phyloP scores from a whole-genome alignment of 768 basidiomycete species.

The Mycena albidolilacea region DNA sequence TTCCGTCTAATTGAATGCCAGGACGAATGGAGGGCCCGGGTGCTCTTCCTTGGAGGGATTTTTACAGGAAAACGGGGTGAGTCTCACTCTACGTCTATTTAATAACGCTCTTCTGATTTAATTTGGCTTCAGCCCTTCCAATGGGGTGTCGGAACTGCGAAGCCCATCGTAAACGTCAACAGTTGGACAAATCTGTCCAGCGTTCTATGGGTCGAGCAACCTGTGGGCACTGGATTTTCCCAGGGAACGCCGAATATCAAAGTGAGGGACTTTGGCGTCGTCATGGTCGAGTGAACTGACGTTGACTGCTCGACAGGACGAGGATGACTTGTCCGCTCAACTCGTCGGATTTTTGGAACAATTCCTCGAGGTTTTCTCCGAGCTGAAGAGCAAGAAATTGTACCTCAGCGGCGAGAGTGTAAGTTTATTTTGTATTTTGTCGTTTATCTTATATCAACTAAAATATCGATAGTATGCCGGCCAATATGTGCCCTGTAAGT shows the following conservation, averaged over 20 bases:
- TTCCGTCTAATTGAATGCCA: too few species aligned
- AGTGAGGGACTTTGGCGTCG: constrained; percentile 55
- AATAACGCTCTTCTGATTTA: constrained; percentile 7
- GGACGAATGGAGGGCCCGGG: constrained; percentile 65
- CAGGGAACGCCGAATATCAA: constrained; percentile 76
- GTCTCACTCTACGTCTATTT: constrained; percentile 33
- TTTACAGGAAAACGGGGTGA: constrained; percentile 82
- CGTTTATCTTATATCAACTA: constrained; percentile 3
- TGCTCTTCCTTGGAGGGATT: constrained; percentile 82
- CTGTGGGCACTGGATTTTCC: constrained; percentile 85
- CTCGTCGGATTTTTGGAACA: constrained; percentile 78
- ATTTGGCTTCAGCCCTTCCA: constrained; percentile 67
- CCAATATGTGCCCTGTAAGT: constrained; percentile 69
- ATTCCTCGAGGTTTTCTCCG: constrained; percentile 81
- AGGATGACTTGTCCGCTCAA: constrained; percentile 63
- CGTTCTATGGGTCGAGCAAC: constrained; percentile 83
- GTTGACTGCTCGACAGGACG: constrained; percentile 52
- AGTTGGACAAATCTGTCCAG: constrained; percentile 89
- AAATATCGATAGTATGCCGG: constrained; percentile 73
- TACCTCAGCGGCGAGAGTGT: constrained; percentile 85
- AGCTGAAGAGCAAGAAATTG: constrained; percentile 80
- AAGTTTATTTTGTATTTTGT: constrained; percentile 45
- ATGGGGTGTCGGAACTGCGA: constrained; percentile 76
- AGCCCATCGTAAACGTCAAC: constrained; percentile 73
- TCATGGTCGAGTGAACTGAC: constrained; percentile 37